Evolutionary conservation across 768 basidiomycete genomes (phyloP).

Genomic region (Hypholoma fasciculare): DNA sequence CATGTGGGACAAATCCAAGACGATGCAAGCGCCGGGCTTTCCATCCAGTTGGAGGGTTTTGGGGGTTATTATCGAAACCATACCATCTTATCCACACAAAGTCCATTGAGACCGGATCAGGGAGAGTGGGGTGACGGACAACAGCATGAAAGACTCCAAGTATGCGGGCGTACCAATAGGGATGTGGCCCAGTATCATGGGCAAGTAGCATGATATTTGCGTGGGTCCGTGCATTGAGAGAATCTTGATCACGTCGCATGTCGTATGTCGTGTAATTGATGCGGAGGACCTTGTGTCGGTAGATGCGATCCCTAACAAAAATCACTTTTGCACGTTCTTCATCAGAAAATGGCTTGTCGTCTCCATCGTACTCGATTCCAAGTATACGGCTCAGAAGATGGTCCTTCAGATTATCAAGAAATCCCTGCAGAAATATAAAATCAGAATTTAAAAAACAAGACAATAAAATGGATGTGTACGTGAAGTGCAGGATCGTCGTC

Average conservation of each 20-base stretch:
- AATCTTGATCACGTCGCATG: constrained; percentile 34
- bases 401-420: constrained; percentile 25
- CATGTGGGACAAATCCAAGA: constrained; percentile 32
- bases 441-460: no score
- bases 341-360: constrained; percentile 18
- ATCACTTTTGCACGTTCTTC: constrained; percentile 18
- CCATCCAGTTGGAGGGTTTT: constrained; percentile 2
- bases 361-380: constrained; percentile 17
- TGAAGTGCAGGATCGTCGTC: constrained; percentile 26
- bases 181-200: constrained; percentile 19
- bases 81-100: constrained; percentile 27
- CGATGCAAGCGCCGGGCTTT: constrained; percentile 11
- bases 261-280: constrained; percentile 46
- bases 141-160: constrained; percentile 20
- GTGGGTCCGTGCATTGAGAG: constrained; percentile 36
- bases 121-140: constrained; percentile 4
- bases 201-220: constrained; percentile 35
- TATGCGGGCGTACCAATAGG: constrained; percentile 34
- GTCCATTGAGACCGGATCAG: constrained; percentile 13
- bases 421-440: no score
- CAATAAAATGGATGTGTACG: no score
- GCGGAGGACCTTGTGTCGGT: constrained; percentile 26
- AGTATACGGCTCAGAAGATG: constrained; percentile 27
- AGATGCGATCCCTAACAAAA: constrained; percentile 24
- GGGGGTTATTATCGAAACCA: constrained; percentile 8